A percentile compares a stretch with the other conserved stretches of the same genome.
These are phyloP conservation scores for Mitragyna speciosa DNA, from an alignment of 257 asterid genomes.

Conservation along the genomic window DNA sequence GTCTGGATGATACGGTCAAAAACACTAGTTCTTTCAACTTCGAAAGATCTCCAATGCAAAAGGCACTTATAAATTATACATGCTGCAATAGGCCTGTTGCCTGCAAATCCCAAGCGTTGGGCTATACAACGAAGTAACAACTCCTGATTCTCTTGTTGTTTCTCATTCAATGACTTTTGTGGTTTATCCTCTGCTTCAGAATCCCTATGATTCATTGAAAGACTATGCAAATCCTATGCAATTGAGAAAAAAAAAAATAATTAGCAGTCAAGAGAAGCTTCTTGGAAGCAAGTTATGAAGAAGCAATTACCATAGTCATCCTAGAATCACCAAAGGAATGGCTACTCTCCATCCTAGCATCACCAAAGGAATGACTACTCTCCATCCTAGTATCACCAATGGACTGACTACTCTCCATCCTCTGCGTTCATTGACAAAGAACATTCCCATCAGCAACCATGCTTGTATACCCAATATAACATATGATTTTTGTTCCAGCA, in stretches of 20 bases:
- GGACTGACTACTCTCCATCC: slow-evolving; percentile 67
- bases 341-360: slow-evolving; percentile 67
- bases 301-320: slow-evolving; percentile 61
- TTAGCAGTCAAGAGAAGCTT: slow-evolving; percentile 17
- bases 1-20: slow-evolving; percentile 95
- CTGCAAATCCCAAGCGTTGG: slow-evolving; percentile 84
- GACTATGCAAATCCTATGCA: slow-evolving; percentile 84
- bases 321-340: slow-evolving; percentile 57
- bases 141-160: slow-evolving; percentile 96
- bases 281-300: slow-evolving; percentile 24
- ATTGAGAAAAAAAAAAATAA: slow-evolving; percentile 23
- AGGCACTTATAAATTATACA: slow-evolving; percentile 95
- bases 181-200: slow-evolving; percentile 90
- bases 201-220: slow-evolving; percentile 56
- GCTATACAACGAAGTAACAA: slow-evolving; percentile 81
- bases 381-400: slow-evolving; percentile 67
- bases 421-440: slow-evolving; percentile 51
- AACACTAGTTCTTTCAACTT: slow-evolving; percentile 92
- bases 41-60: slow-evolving; percentile 97
- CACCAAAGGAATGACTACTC: slow-evolving; percentile 59
- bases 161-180: slow-evolving; percentile 90
- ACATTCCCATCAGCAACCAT: slow-evolving; percentile 23
- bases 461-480: slow-evolving; percentile 1
- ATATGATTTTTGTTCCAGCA: slow-evolving; percentile 8
- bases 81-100: slow-evolving; percentile 89